Conservation (phyloP, 1,284 basidiomycete species). For the Porodaedalea pini region DNA sequence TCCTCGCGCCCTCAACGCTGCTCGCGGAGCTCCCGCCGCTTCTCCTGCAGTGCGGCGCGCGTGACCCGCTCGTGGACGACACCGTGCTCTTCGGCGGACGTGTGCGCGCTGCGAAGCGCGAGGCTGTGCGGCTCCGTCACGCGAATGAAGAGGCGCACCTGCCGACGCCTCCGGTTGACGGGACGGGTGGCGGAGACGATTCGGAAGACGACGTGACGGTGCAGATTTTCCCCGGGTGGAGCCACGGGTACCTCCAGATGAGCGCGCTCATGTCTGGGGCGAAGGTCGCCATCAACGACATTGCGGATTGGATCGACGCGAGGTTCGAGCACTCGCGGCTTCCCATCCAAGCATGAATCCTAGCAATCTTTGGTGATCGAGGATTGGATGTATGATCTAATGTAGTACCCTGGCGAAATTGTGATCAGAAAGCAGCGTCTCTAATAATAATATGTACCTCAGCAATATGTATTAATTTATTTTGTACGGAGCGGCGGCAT, state of each 20-base stretch:
- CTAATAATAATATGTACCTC: too few relatives aligned
- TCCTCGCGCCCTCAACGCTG: constrained; percentile 79
- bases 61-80: constrained; percentile 96
- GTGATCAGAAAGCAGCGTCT: too few relatives aligned
- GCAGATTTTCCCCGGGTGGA: constrained; percentile 87
- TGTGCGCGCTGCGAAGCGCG: constrained; percentile 87
- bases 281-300: constrained; percentile 75
- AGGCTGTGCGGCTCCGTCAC: constrained; percentile 42
- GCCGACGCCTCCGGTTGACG: constrained; percentile 48
- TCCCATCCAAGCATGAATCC: constrained; percentile 25
- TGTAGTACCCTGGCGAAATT: too few relatives aligned
- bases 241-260: constrained; percentile 96
- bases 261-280: constrained; percentile 82
- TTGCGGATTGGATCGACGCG: constrained; percentile 90
- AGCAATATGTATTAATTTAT: too few relatives aligned
- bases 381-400: neutral
- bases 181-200: constrained; percentile 52
- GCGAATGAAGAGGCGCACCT: constrained; percentile 57
- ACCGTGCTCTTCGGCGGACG: constrained; percentile 93
- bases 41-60: constrained; percentile 91
- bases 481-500: too few relatives aligned
- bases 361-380: neutral
- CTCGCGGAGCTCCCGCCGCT: constrained; percentile 92
- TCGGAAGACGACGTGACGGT: constrained; percentile 96
- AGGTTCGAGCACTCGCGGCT: constrained; percentile 53